A percentile compares a stretch with the other conserved stretches of the same genome.
Conservation (phyloP, 768 basidiomycete species). For the Leccinum boreale region DNA sequence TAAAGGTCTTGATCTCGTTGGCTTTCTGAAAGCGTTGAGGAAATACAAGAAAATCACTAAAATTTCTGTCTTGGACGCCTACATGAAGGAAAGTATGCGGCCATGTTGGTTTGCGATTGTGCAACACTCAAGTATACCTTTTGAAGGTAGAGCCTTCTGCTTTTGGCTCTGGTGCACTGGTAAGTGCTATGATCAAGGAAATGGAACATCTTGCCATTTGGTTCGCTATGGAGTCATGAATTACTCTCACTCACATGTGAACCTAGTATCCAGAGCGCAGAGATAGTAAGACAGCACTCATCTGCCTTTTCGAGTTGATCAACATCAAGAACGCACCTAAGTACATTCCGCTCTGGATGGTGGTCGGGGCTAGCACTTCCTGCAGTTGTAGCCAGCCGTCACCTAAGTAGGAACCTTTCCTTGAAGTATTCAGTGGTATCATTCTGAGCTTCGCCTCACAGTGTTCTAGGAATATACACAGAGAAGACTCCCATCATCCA, state of each 20-base stretch:
- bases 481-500: slow-evolving; percentile 61
- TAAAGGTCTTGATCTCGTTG: slow-evolving; percentile 83
- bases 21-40: slow-evolving; percentile 83
- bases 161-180: slow-evolving; percentile 59
- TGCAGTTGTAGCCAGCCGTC: slow-evolving; percentile 61
- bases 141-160: slow-evolving; percentile 60
- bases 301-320: slow-evolving; percentile 53
- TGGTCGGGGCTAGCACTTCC: slow-evolving; percentile 71
- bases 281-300: slow-evolving; percentile 73
- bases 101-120: neutral
- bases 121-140: neutral
- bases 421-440: neutral
- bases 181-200: slow-evolving; percentile 67
- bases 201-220: slow-evolving; percentile 70
- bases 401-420: slow-evolving; percentile 40
- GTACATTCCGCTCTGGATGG: slow-evolving; percentile 71
- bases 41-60: slow-evolving; percentile 82
- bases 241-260: neutral
- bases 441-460: slow-evolving; percentile 26
- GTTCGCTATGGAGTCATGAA: slow-evolving; percentile 54
- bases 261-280: slow-evolving; percentile 46
- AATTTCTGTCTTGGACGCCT: slow-evolving; percentile 69
- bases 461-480: slow-evolving; percentile 55
- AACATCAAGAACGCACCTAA: slow-evolving; percentile 56
- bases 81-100: slow-evolving; percentile 70